These are phyloP conservation scores for Scleromitrula shiraiana DNA, from an alignment of 2,329 filamentous ascomycete species.

Conservation along the genomic window DNA sequence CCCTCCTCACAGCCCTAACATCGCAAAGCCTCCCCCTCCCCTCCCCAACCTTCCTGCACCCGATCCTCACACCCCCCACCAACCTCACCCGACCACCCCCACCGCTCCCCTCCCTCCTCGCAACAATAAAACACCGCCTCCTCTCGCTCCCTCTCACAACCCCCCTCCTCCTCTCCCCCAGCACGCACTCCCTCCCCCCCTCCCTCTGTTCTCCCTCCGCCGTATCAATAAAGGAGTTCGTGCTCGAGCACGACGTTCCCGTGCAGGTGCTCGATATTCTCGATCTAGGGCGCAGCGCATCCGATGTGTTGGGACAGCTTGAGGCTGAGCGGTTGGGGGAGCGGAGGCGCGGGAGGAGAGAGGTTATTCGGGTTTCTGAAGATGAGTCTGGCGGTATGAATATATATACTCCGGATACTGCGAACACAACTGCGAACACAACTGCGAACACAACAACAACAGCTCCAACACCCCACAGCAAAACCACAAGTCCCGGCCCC, in stretches of 20 bases:
- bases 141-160: constrained; percentile 68
- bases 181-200: constrained; percentile 47
- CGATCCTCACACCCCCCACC: background rate
- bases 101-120: constrained; percentile 44
- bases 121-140: constrained; percentile 74
- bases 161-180: constrained; percentile 42
- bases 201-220: constrained; percentile 34
- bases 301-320: constrained; percentile 80
- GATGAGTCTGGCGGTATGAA: constrained; percentile 30
- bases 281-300: constrained; percentile 70
- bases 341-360: constrained; percentile 63
- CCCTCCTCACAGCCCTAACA: background rate
- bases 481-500: constrained; percentile 42
- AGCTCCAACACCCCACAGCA: constrained; percentile 5
- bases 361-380: constrained; percentile 62
- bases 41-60: background rate
- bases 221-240: constrained; percentile 48
- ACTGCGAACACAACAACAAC: constrained; percentile 12
- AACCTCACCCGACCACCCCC: constrained; percentile 15
- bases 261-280: constrained; percentile 84
- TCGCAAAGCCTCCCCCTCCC: background rate
- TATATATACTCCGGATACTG: constrained; percentile 16
- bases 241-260: constrained; percentile 53
- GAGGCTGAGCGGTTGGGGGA: constrained; percentile 68
- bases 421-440: constrained; percentile 23